These are phyloP conservation scores for Tricholoma sp. DNA, from an alignment of 768 basidiomycete species.

Conservation along the genomic window DNA sequence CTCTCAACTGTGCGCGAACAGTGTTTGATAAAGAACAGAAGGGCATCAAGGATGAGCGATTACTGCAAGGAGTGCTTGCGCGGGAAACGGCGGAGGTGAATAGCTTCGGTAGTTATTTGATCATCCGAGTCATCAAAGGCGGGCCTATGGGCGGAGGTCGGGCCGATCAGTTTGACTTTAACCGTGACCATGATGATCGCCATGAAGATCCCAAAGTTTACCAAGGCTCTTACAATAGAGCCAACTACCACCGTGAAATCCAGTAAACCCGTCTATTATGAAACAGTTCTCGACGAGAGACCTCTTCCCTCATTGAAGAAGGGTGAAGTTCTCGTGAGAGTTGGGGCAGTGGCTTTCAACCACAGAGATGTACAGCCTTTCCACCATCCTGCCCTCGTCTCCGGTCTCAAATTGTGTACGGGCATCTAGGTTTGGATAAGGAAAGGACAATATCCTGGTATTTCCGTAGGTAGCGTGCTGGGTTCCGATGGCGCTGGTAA, in stretches of 20 bases:
- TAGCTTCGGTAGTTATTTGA: not conserved
- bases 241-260: slow-evolving; percentile 31
- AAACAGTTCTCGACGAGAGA: slow-evolving; percentile 47
- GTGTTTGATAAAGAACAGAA: slow-evolving; percentile 33
- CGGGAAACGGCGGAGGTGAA: slow-evolving; percentile 31
- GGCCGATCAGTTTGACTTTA: not conserved
- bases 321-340: slow-evolving; percentile 62
- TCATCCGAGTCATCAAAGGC: too few species aligned
- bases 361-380: slow-evolving; percentile 55
- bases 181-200: not conserved
- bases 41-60: slow-evolving; percentile 20
- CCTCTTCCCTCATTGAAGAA: slow-evolving; percentile 45
- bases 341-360: slow-evolving; percentile 71
- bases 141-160: not conserved
- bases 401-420: slow-evolving; percentile 2
- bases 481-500: slow-evolving; percentile 75
- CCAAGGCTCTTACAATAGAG: slow-evolving; percentile 45
- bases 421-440: slow-evolving; percentile 65
- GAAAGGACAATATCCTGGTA: slow-evolving; percentile 60
- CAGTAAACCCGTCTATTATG: slow-evolving; percentile 44
- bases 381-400: not conserved
- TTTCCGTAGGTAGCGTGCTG: slow-evolving; percentile 52
- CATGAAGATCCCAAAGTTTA: slow-evolving; percentile 32
- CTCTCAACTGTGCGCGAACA: slow-evolving; percentile 57
- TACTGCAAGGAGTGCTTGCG: slow-evolving; percentile 29